These are phyloP conservation scores for Entomortierella chlamydospora DNA, from an alignment of 192 early-diverging fungal species.

Conservation along the genomic window DNA sequence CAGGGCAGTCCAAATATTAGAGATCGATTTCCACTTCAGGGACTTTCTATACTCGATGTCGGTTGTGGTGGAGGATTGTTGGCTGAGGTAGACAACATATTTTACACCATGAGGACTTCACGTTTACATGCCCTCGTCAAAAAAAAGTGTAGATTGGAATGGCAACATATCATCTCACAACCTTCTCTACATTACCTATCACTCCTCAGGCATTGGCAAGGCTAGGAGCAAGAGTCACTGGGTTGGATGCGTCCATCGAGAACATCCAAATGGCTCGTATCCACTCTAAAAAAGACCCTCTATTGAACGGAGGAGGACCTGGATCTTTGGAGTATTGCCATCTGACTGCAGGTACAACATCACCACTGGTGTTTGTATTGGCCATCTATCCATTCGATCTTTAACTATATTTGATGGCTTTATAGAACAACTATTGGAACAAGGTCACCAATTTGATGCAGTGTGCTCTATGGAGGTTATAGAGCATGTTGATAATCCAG, in stretches of 20 bases:
- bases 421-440: conserved; percentile 70
- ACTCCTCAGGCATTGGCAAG: conserved; percentile 73
- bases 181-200: not conserved
- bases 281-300: conserved; percentile 79
- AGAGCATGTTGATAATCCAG: conserved; percentile 88
- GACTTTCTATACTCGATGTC: conserved; percentile 81
- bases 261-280: conserved; percentile 83
- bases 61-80: conserved; percentile 96
- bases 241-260: conserved; percentile 88
- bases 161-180: too few species aligned
- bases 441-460: conserved; percentile 74
- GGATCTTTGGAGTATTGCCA: conserved; percentile 71
- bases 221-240: conserved; percentile 77
- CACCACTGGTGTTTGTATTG: too few species aligned
- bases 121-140: too few species aligned
- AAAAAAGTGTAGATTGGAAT: too few species aligned
- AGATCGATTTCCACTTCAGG: conserved; percentile 59
- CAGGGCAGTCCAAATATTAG: not conserved
- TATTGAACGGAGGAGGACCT: conserved; percentile 58
- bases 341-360: conserved; percentile 67
- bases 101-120: not conserved
- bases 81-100: conserved; percentile 69
- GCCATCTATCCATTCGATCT: not conserved
- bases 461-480: conserved; percentile 92
- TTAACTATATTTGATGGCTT: not conserved